Evolutionary conservation across 139 green algal genomes (phyloP).

Genomic region (Haematococcus sp.): DNA sequence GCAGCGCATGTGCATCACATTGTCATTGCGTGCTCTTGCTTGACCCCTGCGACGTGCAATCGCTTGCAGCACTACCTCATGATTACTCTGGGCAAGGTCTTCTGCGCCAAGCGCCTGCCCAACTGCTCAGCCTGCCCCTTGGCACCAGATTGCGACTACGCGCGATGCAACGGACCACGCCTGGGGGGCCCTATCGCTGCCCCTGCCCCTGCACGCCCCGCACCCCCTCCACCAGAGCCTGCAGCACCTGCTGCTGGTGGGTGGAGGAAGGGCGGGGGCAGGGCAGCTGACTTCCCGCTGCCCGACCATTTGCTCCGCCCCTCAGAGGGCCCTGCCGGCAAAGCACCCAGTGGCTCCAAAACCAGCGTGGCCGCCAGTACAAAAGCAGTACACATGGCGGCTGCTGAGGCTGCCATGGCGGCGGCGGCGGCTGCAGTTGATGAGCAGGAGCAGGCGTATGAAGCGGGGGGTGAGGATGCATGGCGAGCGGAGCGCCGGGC

Average conservation of each 20-base stretch:
- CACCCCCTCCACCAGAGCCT: background rate
- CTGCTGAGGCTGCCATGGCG: constrained; percentile 1
- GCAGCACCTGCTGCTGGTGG: background rate
- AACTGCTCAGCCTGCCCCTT: constrained; percentile 81
- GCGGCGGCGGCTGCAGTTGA: background rate
- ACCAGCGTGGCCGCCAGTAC: background rate
- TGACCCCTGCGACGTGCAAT: no score
- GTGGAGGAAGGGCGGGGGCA: background rate
- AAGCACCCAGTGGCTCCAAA: background rate
- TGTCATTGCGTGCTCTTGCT: no score
- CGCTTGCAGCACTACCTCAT: constrained; percentile 76
- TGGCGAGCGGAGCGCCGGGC: no score
- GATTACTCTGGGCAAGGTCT: constrained; percentile 88
- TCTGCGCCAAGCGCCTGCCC: constrained; percentile 61
- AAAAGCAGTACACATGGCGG: background rate
- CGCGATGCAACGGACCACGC: constrained; percentile 17
- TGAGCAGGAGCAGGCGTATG: constrained; percentile 23
- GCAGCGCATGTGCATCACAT: no score
- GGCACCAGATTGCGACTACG: constrained; percentile 32
- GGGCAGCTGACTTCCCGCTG: background rate
- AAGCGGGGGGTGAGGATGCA: no score
- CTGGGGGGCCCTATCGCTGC: background rate
- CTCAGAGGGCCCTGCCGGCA: background rate
- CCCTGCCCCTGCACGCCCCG: background rate
- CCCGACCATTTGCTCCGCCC: background rate